phyloP scores from a whole-genome alignment of 1,139 yeast species.

The Lodderomyces orthopsilosis region DNA sequence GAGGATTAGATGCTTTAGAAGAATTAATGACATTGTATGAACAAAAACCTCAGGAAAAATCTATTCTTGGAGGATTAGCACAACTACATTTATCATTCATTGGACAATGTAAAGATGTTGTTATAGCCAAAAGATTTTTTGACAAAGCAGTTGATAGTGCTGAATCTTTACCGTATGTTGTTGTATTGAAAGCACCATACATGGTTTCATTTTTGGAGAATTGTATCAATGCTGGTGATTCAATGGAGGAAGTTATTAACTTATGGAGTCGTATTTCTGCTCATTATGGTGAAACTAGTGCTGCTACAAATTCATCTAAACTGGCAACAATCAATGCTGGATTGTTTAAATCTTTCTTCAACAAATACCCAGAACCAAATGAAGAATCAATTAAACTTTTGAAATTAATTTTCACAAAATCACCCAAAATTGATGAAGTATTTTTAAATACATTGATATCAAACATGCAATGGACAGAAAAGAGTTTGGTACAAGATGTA shows the following conservation, averaged over 20 bases:
- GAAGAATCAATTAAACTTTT: constrained; percentile 58
- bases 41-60: constrained; percentile 15
- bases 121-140: constrained; percentile 70
- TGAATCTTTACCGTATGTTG: constrained; percentile 64
- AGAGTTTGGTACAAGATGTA: constrained; percentile 61
- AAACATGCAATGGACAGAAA: constrained; percentile 68
- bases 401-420: constrained; percentile 54
- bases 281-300: constrained; percentile 4
- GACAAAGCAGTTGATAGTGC: constrained; percentile 58
- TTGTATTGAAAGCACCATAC: constrained; percentile 72
- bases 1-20: constrained; percentile 43
- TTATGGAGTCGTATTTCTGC: constrained; percentile 46
- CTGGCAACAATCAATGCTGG: constrained; percentile 68
- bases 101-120: constrained; percentile 74
- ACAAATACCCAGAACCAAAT: constrained; percentile 52
- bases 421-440: constrained; percentile 65
- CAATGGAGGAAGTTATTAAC: constrained; percentile 56
- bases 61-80: constrained; percentile 28
- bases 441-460: constrained; percentile 77
- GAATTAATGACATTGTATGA: constrained; percentile 31
- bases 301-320: constrained; percentile 32
- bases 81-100: constrained; percentile 78
- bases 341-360: constrained; percentile 67
- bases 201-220: constrained; percentile 66
- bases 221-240: constrained; percentile 55